Percentiles rank a stretch among this genome's conserved stretches.
Conservation (phyloP, 805 yeast species). For the Lachancea meyersii region DNA sequence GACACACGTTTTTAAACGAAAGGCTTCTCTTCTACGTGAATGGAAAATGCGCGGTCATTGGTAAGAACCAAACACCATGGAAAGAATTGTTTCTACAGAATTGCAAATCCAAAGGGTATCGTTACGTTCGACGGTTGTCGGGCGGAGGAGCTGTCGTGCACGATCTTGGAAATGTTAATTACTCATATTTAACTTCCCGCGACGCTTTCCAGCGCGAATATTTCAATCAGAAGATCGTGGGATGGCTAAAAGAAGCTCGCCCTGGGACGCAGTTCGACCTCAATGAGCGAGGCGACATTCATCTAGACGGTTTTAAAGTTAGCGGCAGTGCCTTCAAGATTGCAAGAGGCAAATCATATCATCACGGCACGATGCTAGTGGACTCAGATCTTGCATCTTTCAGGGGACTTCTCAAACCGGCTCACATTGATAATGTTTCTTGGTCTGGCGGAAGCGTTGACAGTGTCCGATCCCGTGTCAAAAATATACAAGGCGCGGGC, state of each 20-base stretch:
- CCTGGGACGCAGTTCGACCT: constrained; percentile 36
- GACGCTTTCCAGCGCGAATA: constrained; percentile 54
- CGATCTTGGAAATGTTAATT: constrained; percentile 83
- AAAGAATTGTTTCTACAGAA: constrained; percentile 65
- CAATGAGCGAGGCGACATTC: constrained; percentile 77
- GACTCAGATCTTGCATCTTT: constrained; percentile 56
- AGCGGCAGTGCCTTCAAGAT: constrained; percentile 93
- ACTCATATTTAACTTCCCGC: constrained; percentile 69
- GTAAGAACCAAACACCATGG: constrained; percentile 96
- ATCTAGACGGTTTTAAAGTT: constrained; percentile 51
- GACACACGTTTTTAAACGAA: constrained; percentile 31
- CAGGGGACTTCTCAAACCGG: constrained; percentile 51
- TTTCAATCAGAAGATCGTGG: constrained; percentile 45
- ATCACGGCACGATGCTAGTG: constrained; percentile 93
- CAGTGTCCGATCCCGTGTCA: constrained; percentile 77
- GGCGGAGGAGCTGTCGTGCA: constrained; percentile 99
- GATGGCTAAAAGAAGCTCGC: constrained; percentile 20
- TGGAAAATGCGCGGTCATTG: constrained; percentile 82
- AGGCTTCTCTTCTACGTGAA: constrained; percentile 71
- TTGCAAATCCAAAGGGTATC: constrained; percentile 46
- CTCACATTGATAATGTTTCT: constrained; percentile 39
- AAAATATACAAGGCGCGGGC: constrained; percentile 47
- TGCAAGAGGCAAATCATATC: constrained; percentile 75
- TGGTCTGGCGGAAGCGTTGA: constrained; percentile 50
- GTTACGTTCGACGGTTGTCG: constrained; percentile 68